Conservation (phyloP, 352 stramenopile genomes). For the Peronospora destructor region DNA sequence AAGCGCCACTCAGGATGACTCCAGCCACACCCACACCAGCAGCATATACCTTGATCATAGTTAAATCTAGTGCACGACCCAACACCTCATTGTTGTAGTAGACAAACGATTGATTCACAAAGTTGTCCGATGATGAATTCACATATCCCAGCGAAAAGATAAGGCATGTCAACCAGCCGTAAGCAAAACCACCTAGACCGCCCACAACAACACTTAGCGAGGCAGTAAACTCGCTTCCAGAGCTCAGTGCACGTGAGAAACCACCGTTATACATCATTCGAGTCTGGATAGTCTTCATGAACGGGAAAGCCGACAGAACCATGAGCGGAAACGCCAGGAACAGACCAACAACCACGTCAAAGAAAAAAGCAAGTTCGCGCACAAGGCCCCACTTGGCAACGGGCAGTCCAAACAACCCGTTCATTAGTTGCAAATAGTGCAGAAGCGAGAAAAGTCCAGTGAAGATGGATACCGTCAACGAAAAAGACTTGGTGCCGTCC, state of each 20-base stretch:
- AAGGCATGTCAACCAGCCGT: slow-evolving; percentile 75
- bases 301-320: slow-evolving; percentile 74
- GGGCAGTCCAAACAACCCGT: slow-evolving; percentile 57
- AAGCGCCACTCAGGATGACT: slow-evolving; percentile 35
- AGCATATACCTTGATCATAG: slow-evolving; percentile 69
- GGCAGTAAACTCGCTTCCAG: slow-evolving; percentile 72
- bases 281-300: slow-evolving; percentile 86
- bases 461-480: slow-evolving; percentile 61
- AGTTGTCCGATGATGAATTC: slow-evolving; percentile 61
- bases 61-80: slow-evolving; percentile 39
- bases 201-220: slow-evolving; percentile 74
- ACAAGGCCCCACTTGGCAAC: slow-evolving; percentile 64
- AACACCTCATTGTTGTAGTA: slow-evolving; percentile 69
- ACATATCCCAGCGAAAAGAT: slow-evolving; percentile 80
- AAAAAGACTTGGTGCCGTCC: slow-evolving; percentile 60
- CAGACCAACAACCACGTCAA: slow-evolving; percentile 76
- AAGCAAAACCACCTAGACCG: slow-evolving; percentile 59
- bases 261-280: slow-evolving; percentile 89
- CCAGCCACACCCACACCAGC: slow-evolving; percentile 46
- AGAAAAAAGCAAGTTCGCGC: slow-evolving; percentile 78
- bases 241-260: slow-evolving; percentile 77
- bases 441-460: slow-evolving; percentile 68
- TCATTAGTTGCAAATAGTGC: slow-evolving; percentile 68
- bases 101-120: slow-evolving; percentile 80
- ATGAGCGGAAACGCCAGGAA: slow-evolving; percentile 70